Percentiles rank a stretch among this genome's conserved stretches.
These are phyloP conservation scores for Boechera stricta DNA, from an alignment of 345 rosid genomes.

Conservation along the genomic window DNA sequence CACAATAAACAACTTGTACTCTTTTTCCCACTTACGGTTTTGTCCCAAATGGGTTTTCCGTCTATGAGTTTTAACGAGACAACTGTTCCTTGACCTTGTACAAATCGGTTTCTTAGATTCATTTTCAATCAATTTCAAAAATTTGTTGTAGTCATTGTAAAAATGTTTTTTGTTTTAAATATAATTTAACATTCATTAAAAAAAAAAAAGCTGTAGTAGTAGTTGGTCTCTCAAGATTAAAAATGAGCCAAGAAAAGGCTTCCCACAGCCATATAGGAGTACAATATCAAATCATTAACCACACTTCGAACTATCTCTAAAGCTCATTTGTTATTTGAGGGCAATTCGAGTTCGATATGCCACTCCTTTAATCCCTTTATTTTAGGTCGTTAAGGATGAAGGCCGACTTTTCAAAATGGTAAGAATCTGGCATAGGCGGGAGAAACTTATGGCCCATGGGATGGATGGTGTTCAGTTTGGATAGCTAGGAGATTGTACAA, in stretches of 20 bases:
- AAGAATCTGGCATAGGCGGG: neutral
- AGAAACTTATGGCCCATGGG: neutral
- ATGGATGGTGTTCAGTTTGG: neutral
- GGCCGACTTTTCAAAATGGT: neutral
- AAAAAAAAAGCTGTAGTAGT: too few species aligned
- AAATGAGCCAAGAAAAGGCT: neutral
- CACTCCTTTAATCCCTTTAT: neutral
- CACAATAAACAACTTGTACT: too few species aligned
- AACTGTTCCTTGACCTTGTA: too few species aligned
- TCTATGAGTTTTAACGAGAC: too few species aligned
- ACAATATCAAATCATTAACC: neutral
- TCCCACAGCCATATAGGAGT: neutral
- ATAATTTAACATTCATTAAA: too few species aligned
- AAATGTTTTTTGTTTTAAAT: too few species aligned
- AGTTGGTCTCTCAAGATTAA: neutral
- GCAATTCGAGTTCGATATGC: neutral
- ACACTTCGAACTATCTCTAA: neutral
- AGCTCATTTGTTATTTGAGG: neutral
- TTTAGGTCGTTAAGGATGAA: too few species aligned
- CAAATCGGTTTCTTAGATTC: too few species aligned
- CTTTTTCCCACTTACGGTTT: too few species aligned
- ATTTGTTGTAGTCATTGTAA: too few species aligned
- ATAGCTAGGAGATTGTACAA: neutral
- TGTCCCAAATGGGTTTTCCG: too few species aligned
- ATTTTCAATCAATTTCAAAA: too few species aligned